Conservation (phyloP, 192 early-diverging fungal genomes). For the Entomortierella beljakovae region DNA sequence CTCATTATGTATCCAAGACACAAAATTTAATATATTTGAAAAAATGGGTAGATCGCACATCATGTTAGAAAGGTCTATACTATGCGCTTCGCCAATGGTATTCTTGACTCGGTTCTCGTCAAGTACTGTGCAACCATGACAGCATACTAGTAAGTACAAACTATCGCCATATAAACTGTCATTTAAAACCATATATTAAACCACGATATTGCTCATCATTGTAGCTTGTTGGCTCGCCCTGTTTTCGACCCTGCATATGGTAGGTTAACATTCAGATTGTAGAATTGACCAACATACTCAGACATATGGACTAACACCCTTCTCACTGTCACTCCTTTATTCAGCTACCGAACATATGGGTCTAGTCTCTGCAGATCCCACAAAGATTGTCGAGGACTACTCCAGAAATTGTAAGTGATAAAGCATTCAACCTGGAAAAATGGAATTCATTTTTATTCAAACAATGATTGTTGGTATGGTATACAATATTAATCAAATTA, state of each 20-base stretch:
- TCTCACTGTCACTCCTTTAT: neutral
- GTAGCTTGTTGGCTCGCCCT: slow-evolving; percentile 67
- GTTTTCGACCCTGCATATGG: slow-evolving; percentile 69
- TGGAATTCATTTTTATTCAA: too few species aligned
- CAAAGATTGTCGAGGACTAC: slow-evolving; percentile 71
- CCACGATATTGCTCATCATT: slow-evolving; percentile 69
- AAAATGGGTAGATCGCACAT: slow-evolving; percentile 49
- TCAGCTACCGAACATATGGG: slow-evolving; percentile 71
- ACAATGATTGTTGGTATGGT: neutral
- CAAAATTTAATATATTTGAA: neutral
- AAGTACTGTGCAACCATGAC: slow-evolving; percentile 77
- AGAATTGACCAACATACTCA: too few species aligned
- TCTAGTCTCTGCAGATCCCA: slow-evolving; percentile 57
- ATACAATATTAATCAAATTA: neutral
- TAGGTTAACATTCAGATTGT: slow-evolving; percentile 28
- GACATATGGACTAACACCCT: neutral
- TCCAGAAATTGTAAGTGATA: slow-evolving; percentile 66
- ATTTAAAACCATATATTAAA: neutral
- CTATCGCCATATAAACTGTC: neutral
- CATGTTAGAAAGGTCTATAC: slow-evolving; percentile 71
- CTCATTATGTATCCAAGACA: neutral
- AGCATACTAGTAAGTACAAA: slow-evolving; percentile 66
- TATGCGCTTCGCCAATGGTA: slow-evolving; percentile 70
- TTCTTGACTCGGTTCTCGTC: slow-evolving; percentile 72
- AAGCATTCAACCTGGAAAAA: neutral